These are phyloP conservation scores for Calonectria crousiana DNA, from an alignment of 2,329 filamentous ascomycete genomes.

Conservation along the genomic window DNA sequence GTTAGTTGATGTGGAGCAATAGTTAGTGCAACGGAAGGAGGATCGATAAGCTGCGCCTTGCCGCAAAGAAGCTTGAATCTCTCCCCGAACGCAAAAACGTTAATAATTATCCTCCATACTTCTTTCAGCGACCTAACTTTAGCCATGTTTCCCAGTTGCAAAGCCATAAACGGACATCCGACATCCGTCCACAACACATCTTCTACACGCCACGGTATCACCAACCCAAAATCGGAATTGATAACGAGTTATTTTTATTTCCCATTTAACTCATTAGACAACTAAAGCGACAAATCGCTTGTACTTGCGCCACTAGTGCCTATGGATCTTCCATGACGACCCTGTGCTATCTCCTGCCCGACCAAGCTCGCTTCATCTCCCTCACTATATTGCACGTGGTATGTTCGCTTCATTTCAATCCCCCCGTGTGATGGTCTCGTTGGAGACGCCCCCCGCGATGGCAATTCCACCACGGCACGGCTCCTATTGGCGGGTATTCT, in stretches of 20 bases:
- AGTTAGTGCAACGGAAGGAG: not conserved
- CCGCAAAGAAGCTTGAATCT: not conserved
- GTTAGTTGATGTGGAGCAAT: not conserved
- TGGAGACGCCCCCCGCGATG: slow-evolving; percentile 36
- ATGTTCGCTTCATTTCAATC: slow-evolving; percentile 40
- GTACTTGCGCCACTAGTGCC: slow-evolving; percentile 14
- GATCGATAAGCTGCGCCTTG: not conserved
- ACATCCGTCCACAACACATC: not conserved
- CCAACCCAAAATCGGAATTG: not conserved
- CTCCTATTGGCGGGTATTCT: slow-evolving; percentile 33
- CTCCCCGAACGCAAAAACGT: not conserved
- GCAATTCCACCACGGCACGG: slow-evolving; percentile 35
- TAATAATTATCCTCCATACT: not conserved
- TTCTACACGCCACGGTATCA: not conserved
- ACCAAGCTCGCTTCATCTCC: slow-evolving; percentile 40
- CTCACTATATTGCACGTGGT: slow-evolving; percentile 40
- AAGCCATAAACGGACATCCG: not conserved
- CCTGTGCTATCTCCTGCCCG: not conserved
- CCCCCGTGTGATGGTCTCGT: slow-evolving; percentile 35
- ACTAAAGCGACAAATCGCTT: slow-evolving; percentile 27
- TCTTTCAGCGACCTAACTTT: not conserved
- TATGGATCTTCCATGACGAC: slow-evolving; percentile 7
- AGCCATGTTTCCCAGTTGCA: not conserved
- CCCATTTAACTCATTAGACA: not conserved
- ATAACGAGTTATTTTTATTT: not conserved